These are phyloP conservation scores for Circinella minor DNA, from an alignment of 371 early-diverging fungal species.

Conservation along the genomic window DNA sequence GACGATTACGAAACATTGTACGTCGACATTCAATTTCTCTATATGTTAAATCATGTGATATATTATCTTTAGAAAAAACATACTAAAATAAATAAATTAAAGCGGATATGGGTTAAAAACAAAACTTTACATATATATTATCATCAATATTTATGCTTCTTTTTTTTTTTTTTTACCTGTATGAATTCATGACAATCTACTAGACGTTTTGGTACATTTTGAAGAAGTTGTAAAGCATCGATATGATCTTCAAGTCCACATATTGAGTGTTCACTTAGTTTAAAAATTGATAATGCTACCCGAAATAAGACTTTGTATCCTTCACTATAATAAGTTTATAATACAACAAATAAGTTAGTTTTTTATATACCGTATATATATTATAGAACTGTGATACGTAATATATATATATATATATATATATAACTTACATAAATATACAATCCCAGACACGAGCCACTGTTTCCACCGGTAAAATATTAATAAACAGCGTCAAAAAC, in stretches of 20 bases:
- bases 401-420: not conserved
- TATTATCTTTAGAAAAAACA: conserved; percentile 14
- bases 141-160: not conserved
- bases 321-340: conserved; percentile 49
- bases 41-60: conserved; percentile 14
- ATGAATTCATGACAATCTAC: conserved; percentile 77
- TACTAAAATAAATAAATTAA: conserved; percentile 2
- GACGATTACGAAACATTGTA: conserved; percentile 16
- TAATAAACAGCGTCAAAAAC: conserved; percentile 80
- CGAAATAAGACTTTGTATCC: conserved; percentile 84
- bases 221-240: conserved; percentile 71
- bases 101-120: not conserved
- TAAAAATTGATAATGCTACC: conserved; percentile 78
- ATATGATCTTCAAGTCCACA: conserved; percentile 66
- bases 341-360: not conserved
- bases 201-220: conserved; percentile 77
- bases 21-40: conserved; percentile 16
- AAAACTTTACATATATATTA: too few species aligned
- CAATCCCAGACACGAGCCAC: conserved; percentile 87
- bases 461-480: conserved; percentile 72
- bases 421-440: conserved; percentile 68
- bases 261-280: conserved; percentile 72
- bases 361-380: too few species aligned
- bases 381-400: too few species aligned
- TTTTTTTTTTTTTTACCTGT: conserved; percentile 49